These are phyloP conservation scores for Cynanchum wilfordii DNA, from an alignment of 257 asterid genomes.

Conservation along the genomic window DNA sequence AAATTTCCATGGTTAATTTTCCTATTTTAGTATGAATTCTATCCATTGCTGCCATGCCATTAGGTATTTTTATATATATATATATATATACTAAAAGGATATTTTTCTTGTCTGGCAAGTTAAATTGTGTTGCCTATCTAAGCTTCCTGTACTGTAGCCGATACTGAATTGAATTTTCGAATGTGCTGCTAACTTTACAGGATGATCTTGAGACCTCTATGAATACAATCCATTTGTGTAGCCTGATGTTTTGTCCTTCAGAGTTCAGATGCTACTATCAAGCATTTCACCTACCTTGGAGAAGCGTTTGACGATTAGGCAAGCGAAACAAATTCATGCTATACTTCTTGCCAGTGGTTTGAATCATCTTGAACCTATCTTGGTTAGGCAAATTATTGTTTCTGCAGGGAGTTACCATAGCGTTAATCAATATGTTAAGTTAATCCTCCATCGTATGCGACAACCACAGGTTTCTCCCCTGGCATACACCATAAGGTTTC, in stretches of 20 bases:
- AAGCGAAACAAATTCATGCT: constrained; percentile 64
- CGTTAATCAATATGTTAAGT: constrained; percentile 29
- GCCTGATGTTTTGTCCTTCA: not conserved
- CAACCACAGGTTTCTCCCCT: constrained; percentile 35
- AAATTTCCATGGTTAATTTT: not conserved
- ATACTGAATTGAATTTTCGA: not conserved
- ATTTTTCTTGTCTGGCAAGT: not conserved
- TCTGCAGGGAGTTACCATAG: constrained; percentile 24
- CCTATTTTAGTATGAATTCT: not conserved
- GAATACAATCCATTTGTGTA: not conserved
- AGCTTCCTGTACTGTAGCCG: not conserved
- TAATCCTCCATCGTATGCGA: constrained; percentile 34
- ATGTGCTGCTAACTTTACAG: not conserved
- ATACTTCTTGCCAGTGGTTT: constrained; percentile 40
- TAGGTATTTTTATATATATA: not conserved
- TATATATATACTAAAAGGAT: not conserved
- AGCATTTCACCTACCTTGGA: constrained; percentile 32
- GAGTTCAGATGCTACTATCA: constrained; percentile 37
- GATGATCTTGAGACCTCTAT: not conserved
- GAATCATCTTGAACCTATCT: constrained; percentile 34
- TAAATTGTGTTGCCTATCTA: not conserved
- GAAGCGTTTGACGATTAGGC: constrained; percentile 29
- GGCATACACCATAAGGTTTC: constrained; percentile 55
- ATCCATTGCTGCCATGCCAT: not conserved
- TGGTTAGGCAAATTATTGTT: constrained; percentile 40